Base-by-base conservation (phyloP, 176 grass and related monocot genomes). In the Guadua angustifolia region DNA sequence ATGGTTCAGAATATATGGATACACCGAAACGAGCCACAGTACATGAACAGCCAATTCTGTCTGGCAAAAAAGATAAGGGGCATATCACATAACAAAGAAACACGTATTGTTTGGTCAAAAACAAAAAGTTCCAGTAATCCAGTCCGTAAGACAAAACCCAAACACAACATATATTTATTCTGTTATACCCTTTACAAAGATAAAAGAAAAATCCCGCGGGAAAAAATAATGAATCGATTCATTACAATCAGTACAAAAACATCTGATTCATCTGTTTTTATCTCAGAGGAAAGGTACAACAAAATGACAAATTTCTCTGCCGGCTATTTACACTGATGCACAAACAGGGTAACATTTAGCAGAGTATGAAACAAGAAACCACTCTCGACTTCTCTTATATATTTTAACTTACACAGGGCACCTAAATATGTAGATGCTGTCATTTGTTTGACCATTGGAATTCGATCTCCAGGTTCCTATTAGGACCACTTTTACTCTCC, bases 371-470 rank as follows among this genome's bases (percentile, higher is more conserved):
- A 87, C 67, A 85, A 61, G 66, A 75, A 82, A 85, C 56, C 60
- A 87, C 42, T 88, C 75, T 86, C 62, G 38, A 83, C 76, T 66
- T 73, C 61, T 88, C 79, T 72, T 73, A 83, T 61, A 89, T 73
- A 43, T 55, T 44, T 79, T 49, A 90, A 81, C 79, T 93, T 91
- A 87, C 71, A 88, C n/a, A 52, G 38, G 75, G 21, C 25, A 49
- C 55, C 86, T 85, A 85, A 69, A 17, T 79, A 21, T 74, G 64
- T 84, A 72, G 61, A 80, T 74, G 67, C 44, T 71, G 45, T 84
- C 83, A 99, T 92, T 99, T 99, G 88, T 99, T 99, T 33, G 97
- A 99, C 97, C 97, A 99, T 38, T 99, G 97, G 79, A 99, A 99
- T 69, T 99, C 97, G 16, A 99, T 99, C 88, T 99, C 97, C 71